Conservation (phyloP, 1,284 basidiomycete genomes). For the Neotropicomus parvogracilis region DNA sequence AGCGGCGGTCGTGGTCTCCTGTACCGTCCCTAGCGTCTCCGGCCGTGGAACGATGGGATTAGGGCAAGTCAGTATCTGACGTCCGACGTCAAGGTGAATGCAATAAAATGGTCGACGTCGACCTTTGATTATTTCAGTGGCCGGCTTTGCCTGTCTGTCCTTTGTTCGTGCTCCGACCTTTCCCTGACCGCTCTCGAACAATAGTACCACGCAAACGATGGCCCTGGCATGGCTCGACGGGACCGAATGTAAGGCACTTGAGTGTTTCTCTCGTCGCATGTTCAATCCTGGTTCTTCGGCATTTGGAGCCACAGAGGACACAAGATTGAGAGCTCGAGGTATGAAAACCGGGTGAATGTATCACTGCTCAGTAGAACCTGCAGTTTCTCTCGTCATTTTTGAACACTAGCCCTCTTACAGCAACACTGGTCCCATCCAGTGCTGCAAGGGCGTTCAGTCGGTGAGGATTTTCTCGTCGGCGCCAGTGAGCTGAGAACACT, state of each 20-base stretch:
- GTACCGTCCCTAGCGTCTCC: background rate
- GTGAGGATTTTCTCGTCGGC: conserved; percentile 1
- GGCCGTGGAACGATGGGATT: background rate
- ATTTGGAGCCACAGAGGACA: background rate
- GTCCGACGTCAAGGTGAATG: background rate
- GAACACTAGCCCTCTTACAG: background rate
- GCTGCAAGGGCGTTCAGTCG: conserved; percentile 9
- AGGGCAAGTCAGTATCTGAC: background rate
- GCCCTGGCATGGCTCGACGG: background rate
- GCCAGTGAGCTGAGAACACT: background rate
- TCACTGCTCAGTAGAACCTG: background rate
- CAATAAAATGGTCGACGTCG: background rate
- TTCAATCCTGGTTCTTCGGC: too few relatives aligned
- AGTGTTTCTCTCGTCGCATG: too few relatives aligned
- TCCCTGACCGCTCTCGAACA: background rate
- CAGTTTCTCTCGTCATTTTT: background rate
- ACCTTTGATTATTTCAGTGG: background rate
- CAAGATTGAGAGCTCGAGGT: background rate
- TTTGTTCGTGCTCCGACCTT: background rate
- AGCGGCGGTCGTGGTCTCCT: background rate
- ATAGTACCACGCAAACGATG: background rate
- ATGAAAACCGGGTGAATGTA: background rate
- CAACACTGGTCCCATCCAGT: conserved; percentile 15
- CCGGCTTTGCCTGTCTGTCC: background rate
- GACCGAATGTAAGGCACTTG: background rate